Evolutionary conservation across 148 eudicot species (phyloP).

Genomic region (Rhododendron griersonianum): DNA sequence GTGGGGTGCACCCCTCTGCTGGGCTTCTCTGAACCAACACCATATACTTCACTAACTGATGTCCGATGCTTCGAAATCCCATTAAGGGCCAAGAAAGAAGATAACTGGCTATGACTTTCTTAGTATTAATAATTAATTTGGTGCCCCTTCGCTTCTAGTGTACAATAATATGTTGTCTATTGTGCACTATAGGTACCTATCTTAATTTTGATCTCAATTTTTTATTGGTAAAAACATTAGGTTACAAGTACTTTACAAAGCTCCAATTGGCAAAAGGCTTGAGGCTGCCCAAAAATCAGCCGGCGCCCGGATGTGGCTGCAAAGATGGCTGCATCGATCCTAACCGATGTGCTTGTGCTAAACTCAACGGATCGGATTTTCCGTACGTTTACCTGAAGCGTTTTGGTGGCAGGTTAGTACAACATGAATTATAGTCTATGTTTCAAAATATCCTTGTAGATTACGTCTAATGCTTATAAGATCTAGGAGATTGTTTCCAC

Average conservation of each 20-base stretch:
- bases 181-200: neutral
- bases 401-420: conserved; percentile 73
- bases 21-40: neutral
- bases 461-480: neutral
- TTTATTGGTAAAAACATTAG: conserved; percentile 27
- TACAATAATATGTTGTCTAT: neutral
- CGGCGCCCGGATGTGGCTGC: conserved; percentile 58
- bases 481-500: neutral
- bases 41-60: neutral
- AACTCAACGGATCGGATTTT: conserved; percentile 70
- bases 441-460: neutral
- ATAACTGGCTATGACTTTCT: neutral
- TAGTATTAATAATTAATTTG: neutral
- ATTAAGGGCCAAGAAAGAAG: neutral
- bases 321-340: conserved; percentile 57
- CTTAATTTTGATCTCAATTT: neutral
- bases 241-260: conserved; percentile 45
- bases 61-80: neutral
- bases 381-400: conserved; percentile 60
- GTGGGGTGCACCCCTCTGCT: neutral
- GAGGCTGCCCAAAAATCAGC: conserved; percentile 28
- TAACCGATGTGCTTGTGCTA: conserved; percentile 64
- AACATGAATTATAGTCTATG: neutral
- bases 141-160: neutral
- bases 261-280: conserved; percentile 43